phyloP scores from a whole-genome alignment of 1,284 basidiomycete genomes.

The Hortiboletus rubellus region DNA sequence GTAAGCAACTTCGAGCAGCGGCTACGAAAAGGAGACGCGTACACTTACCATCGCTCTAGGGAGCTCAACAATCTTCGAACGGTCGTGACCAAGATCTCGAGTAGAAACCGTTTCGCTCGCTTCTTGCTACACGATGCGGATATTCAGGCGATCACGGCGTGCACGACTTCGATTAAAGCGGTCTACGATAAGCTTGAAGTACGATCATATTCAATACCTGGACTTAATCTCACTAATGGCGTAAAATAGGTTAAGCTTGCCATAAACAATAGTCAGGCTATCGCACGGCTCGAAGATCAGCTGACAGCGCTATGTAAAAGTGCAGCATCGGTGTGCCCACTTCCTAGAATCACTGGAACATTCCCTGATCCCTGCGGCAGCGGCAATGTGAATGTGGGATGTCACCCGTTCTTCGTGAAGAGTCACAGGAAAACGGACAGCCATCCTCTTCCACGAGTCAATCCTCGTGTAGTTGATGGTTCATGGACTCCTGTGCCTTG shows the following conservation, averaged over 20 bases:
- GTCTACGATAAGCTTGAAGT: constrained; percentile 18
- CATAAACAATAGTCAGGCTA: constrained; percentile 7
- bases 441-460: neutral
- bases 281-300: constrained; percentile 16
- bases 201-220: neutral
- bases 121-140: constrained; percentile 18
- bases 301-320: neutral
- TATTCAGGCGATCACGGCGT: constrained; percentile 11
- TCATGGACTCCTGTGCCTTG: too few relatives aligned
- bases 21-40: accelerated
- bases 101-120: constrained; percentile 2
- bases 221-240: neutral
- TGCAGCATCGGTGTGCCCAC: constrained; percentile 1
- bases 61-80: constrained; percentile 14
- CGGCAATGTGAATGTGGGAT: constrained; percentile 13
- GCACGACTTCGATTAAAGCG: constrained; percentile 9
- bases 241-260: constrained; percentile 1
- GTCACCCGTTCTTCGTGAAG: neutral
- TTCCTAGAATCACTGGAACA: neutral
- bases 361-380: constrained; percentile 8
- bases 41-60: constrained; percentile 1
- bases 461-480: neutral
- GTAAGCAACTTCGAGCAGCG: neutral
- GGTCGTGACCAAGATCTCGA: constrained; percentile 11
- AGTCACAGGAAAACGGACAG: neutral